Conservation (phyloP, 1,284 basidiomycete genomes). For the Melampsora larici-populina region DNA sequence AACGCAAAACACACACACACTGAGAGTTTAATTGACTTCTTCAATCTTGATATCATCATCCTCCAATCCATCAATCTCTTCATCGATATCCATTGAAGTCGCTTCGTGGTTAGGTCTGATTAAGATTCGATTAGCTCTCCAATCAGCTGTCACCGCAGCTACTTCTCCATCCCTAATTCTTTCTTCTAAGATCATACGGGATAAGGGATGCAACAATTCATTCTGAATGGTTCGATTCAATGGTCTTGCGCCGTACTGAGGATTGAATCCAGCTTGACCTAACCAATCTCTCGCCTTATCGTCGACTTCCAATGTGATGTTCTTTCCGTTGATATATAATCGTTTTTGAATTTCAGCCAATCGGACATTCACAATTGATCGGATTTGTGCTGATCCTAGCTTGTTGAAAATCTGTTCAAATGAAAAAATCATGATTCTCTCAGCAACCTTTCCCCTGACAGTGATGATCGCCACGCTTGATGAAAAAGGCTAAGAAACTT, state of each 20-base stretch:
- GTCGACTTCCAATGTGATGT: slow-evolving; percentile 75
- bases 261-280: slow-evolving; percentile 67
- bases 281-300: slow-evolving; percentile 76
- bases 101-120: slow-evolving; percentile 80
- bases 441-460: background rate
- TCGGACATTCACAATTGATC: slow-evolving; percentile 59
- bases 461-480: background rate
- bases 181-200: slow-evolving; percentile 78
- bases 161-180: slow-evolving; percentile 76
- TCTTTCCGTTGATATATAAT: slow-evolving; percentile 67
- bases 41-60: slow-evolving; percentile 66
- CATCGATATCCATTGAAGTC: slow-evolving; percentile 60
- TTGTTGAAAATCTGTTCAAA: slow-evolving; percentile 60
- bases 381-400: slow-evolving; percentile 58
- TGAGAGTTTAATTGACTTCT: slow-evolving; percentile 65
- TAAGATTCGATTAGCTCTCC: slow-evolving; percentile 72
- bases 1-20: background rate
- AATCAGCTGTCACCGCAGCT: slow-evolving; percentile 74
- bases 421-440: slow-evolving; percentile 19
- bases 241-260: slow-evolving; percentile 78
- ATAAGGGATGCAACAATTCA: slow-evolving; percentile 88
- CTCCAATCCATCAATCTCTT: slow-evolving; percentile 59
- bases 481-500: background rate
- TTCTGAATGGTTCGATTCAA: slow-evolving; percentile 87
- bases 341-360: slow-evolving; percentile 65